phyloP scores from a whole-genome alignment of 352 stramenopile genomes.

The Phytophthora sojae region DNA sequence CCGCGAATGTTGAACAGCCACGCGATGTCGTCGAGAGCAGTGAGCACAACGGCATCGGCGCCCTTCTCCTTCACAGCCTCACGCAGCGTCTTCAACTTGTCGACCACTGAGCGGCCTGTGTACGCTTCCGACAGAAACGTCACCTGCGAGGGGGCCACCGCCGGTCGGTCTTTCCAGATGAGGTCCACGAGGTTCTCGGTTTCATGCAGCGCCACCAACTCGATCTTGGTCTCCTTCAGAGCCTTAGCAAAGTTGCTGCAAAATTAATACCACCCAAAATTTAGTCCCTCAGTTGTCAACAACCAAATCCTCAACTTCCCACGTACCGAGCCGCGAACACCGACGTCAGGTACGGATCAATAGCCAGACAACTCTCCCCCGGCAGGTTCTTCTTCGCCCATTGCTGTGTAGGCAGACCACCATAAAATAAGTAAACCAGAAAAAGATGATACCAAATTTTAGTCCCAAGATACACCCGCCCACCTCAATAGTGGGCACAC shows the following conservation, averaged over 20 bases:
- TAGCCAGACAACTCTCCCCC: conserved; percentile 84
- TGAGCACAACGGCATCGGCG: conserved; percentile 94
- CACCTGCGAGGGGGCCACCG: conserved; percentile 80
- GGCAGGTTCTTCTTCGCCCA: conserved; percentile 76
- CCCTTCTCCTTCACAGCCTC: conserved; percentile 89
- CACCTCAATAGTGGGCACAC: conserved; percentile 90
- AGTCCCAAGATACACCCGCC: conserved; percentile 21
- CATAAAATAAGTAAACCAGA: conserved; percentile 3
- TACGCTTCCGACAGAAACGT: conserved; percentile 94
- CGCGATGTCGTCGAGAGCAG: conserved; percentile 96
- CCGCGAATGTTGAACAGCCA: conserved; percentile 99
- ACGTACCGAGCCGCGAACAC: conserved; percentile 78
- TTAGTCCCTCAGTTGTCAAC: neutral
- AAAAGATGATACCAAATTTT: conserved; percentile 1
- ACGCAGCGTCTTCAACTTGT: conserved; percentile 92
- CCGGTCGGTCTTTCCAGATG: conserved; percentile 92
- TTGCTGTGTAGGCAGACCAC: conserved; percentile 47
- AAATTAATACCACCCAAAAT: neutral
- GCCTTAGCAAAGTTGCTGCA: conserved; percentile 69
- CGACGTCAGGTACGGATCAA: conserved; percentile 96
- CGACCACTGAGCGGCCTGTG: conserved; percentile 89
- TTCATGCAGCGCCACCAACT: conserved; percentile 79
- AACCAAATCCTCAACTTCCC: neutral
- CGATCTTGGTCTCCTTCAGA: conserved; percentile 72
- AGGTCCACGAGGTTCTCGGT: conserved; percentile 96